A percentile compares a stretch with the other conserved stretches of the same genome.
These are phyloP conservation scores for Ceratobasidium theobromae DNA, from an alignment of 1,284 basidiomycete genomes.

Conservation along the genomic window DNA sequence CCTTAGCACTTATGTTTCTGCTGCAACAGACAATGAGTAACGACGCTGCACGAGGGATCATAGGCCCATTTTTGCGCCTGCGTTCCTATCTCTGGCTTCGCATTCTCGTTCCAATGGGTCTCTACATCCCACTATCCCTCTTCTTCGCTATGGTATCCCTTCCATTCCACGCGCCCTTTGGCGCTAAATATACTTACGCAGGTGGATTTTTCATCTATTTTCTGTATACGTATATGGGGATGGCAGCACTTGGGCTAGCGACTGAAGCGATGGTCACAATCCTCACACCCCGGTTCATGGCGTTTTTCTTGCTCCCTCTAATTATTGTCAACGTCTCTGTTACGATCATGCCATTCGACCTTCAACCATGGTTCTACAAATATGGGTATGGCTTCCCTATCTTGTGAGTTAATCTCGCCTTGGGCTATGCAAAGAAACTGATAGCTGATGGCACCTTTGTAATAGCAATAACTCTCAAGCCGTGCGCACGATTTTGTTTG, in stretches of 20 bases:
- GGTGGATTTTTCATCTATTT: slow-evolving; percentile 50
- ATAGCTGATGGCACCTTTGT: background rate
- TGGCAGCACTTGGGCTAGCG: slow-evolving; percentile 40
- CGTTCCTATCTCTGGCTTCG: slow-evolving; percentile 43
- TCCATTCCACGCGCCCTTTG: slow-evolving; percentile 44
- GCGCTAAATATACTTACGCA: slow-evolving; percentile 43
- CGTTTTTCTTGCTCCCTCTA: slow-evolving; percentile 36
- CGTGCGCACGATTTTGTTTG: slow-evolving; percentile 52
- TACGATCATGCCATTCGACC: slow-evolving; percentile 45
- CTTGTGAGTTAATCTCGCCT: slow-evolving; percentile 36
- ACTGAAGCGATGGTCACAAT: slow-evolving; percentile 42
- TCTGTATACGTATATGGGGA: slow-evolving; percentile 41
- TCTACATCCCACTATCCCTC: slow-evolving; percentile 45
- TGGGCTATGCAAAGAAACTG: background rate
- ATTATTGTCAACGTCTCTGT: slow-evolving; percentile 48
- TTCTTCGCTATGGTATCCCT: slow-evolving; percentile 47
- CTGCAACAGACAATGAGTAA: background rate
- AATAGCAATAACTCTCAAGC: slow-evolving; percentile 20
- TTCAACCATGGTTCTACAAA: slow-evolving; percentile 46
- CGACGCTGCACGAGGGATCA: slow-evolving; percentile 42
- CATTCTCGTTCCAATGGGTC: slow-evolving; percentile 41
- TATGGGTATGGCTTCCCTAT: slow-evolving; percentile 45
- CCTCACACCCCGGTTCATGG: slow-evolving; percentile 35
- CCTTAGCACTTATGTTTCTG: background rate
- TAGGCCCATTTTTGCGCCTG: slow-evolving; percentile 46